phyloP scores from a whole-genome alignment of 495 filamentous ascomycete species.

The Hyaloscypha bicolor region DNA sequence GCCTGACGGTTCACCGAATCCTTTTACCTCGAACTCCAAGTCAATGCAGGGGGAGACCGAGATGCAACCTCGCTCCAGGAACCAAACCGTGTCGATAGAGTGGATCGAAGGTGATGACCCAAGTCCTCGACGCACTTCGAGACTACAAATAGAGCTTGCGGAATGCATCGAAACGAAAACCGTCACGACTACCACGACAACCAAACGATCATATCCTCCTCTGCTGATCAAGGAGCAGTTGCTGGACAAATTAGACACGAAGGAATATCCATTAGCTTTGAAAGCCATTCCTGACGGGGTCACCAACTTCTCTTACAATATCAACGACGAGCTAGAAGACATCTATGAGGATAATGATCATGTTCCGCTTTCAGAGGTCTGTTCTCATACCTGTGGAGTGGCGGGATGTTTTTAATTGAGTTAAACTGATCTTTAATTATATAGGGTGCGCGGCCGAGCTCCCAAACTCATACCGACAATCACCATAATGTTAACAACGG shows the following conservation, averaged over 20 bases:
- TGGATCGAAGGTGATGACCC: constrained; percentile 30
- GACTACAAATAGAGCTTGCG: constrained; percentile 50
- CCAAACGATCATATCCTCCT: constrained; percentile 86
- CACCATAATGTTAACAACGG: not conserved
- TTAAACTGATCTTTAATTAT: not conserved
- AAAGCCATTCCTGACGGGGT: constrained; percentile 78
- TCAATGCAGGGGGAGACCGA: constrained; percentile 19
- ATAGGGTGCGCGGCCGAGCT: not conserved
- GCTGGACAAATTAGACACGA: constrained; percentile 75
- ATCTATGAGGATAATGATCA: not conserved
- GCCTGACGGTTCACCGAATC: constrained; percentile 30
- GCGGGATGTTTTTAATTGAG: not conserved
- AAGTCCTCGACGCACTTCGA: constrained; percentile 21
- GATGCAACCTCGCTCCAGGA: constrained; percentile 16
- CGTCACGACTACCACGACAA: constrained; percentile 93
- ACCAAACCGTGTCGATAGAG: constrained; percentile 27
- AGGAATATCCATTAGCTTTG: constrained; percentile 85
- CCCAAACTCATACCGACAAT: not conserved
- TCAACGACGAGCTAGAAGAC: constrained; percentile 45
- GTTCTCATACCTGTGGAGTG: not conserved
- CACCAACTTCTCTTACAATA: constrained; percentile 70
- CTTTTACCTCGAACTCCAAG: constrained; percentile 27
- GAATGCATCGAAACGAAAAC: constrained; percentile 64
- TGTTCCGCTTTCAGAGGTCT: not conserved
- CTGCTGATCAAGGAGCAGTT: constrained; percentile 76